Evolutionary conservation across 495 filamentous ascomycete genomes (phyloP).

Genomic region (Penicillium parvum): DNA sequence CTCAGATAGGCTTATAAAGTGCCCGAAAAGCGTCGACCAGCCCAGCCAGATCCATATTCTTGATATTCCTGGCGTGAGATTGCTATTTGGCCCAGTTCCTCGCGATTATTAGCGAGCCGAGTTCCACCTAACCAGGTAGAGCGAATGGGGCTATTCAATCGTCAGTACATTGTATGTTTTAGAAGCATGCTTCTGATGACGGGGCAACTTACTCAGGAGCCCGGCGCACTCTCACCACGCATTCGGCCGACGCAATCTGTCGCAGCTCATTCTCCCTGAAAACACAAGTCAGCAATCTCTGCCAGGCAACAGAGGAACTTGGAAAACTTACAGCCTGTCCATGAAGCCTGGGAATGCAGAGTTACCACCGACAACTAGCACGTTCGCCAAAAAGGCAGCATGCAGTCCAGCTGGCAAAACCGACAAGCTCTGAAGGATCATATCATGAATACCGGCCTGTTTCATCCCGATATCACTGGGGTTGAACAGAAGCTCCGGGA

Average conservation of each 20-base stretch:
- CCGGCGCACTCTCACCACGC: conserved; percentile 65
- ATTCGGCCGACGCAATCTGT: conserved; percentile 70
- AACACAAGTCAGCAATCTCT: conserved; percentile 8
- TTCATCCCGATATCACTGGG: conserved; percentile 83
- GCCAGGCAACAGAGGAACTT: not conserved
- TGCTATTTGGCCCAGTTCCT: conserved; percentile 54
- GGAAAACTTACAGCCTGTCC: conserved; percentile 58
- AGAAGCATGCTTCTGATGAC: no score
- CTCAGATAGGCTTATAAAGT: conserved; percentile 16
- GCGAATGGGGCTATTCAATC: conserved; percentile 55
- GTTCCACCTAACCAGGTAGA: conserved; percentile 84
- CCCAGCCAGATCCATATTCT: conserved; percentile 78
- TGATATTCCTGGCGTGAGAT: conserved; percentile 88
- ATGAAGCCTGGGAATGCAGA: conserved; percentile 74
- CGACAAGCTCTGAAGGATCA: conserved; percentile 76
- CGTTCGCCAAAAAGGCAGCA: conserved; percentile 76
- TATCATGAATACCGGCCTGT: conserved; percentile 76
- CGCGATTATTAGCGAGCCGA: conserved; percentile 63
- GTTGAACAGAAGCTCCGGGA: conserved; percentile 85
- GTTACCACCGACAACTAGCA: conserved; percentile 87
- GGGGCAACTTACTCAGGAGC: conserved; percentile 55
- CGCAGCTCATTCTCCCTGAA: conserved; percentile 64
- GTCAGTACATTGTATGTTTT: not conserved
- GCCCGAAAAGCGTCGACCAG: conserved; percentile 65
- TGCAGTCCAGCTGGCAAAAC: conserved; percentile 71